Evolutionary conservation across 164 flowering plant species (phyloP), one percentile per base, ranked within the genome.

Genomic region (Dillenia turbinata): DNA sequence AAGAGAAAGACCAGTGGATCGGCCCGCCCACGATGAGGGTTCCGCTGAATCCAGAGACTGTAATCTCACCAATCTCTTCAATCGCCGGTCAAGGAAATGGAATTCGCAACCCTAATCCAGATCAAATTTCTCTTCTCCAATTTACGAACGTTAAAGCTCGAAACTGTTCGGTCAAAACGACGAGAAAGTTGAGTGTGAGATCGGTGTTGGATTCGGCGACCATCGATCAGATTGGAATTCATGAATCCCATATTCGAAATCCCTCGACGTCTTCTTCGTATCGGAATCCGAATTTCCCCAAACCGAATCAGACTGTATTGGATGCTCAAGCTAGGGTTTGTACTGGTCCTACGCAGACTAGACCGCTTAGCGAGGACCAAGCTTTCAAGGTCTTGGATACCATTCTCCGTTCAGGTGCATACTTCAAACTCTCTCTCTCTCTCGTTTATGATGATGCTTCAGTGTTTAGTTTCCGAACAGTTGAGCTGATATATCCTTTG

Each of bases 281-380:
- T 62, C 84, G 97, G 58, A 69, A 69, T 58, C 65, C 79, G 49
- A 63, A 65, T 63, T 47, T 79, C 16, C 72, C 81, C 47, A 79
- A 73, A 62, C 97, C 99, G 12, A 95, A 95, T 66, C 91, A 81
- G 77, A 87, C 90, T 40, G 88, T 92, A 68, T 73, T 87, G 54
- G 99, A 90, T 12, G 99, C 99, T 69, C 99, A 95, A 61, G 77
- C 88, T 52, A 87, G 80, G 89, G 91, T 95, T 64, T 95, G 99
- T 72, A 88, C 99, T 13, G 98, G 98, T 0, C 98, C 99, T 10
- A 92, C 87, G 2, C 99, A 85, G 77, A 85, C 96, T 56, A 83
- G 60, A 71, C 97, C 99, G 8, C 91, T 95, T 11, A 66, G 51
- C 12, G 92, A 87, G 55, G 95, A 95, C 40, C 96, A 92, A 67